Evolutionary conservation across 441 rosid species (phyloP).

Genomic region (Caryocar brasiliense): DNA sequence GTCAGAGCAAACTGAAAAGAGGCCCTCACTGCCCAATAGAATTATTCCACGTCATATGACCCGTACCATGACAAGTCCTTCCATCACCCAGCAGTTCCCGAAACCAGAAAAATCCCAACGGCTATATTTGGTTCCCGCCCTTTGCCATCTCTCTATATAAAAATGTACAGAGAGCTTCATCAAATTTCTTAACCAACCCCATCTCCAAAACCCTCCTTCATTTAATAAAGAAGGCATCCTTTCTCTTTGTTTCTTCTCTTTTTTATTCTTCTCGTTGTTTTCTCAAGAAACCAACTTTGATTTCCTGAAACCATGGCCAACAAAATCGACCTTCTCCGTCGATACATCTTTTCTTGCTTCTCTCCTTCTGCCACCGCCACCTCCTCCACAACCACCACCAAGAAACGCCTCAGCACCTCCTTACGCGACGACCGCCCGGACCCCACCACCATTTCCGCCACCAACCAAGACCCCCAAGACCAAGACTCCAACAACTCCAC

Average conservation of each 20-base stretch:
- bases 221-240: too few relatives aligned
- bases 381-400: constrained; percentile 18
- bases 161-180: not conserved
- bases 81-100: not conserved
- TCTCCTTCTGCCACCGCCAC: constrained; percentile 23
- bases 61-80: not conserved
- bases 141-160: constrained; percentile 2
- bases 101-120: constrained; percentile 29
- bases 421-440: constrained; percentile 41
- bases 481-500: constrained; percentile 22
- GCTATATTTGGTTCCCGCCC: constrained; percentile 36
- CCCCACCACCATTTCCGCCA: not conserved
- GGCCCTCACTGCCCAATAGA: too few relatives aligned
- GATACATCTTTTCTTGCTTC: constrained; percentile 61
- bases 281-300: not conserved
- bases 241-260: too few relatives aligned
- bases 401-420: constrained; percentile 68
- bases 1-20: too few relatives aligned
- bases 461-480: not conserved
- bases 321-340: constrained; percentile 62
- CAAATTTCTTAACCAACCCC: not conserved
- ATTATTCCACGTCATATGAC: too few relatives aligned
- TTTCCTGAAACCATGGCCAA: constrained; percentile 33
- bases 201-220: not conserved
- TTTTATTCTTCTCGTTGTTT: not conserved